Base-by-base conservation (phyloP, 2,329 filamentous ascomycete genomes). In the Epichloe uncinata region DNA sequence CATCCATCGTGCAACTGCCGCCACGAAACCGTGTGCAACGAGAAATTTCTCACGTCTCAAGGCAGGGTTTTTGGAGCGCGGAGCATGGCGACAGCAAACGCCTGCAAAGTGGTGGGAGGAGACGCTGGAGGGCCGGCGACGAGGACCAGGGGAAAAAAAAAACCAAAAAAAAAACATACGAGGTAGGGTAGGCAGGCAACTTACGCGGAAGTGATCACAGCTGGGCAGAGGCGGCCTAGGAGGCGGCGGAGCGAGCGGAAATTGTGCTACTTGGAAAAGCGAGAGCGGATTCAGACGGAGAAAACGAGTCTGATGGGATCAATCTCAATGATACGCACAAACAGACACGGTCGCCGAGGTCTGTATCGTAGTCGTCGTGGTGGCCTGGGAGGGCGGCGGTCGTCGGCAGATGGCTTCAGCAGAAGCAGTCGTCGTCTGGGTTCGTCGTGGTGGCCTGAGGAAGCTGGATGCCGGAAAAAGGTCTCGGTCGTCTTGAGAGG, bases 181-280 rank as follows among this genome's bases (percentile, higher is more conserved):
- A 53, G 20, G 49, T 46, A 42, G 51, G 34, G 41, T 47, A 50
- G 22, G 37, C 47, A 40, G 40, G n/a, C 37, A 20, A 50, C 52
- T 46, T 48, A 53, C 51, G 45, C 40, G n/a, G 49, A 69, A 68
- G 66, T 63, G 63, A 69, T 68, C 65, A 62, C 66, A 66, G 65
- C 65, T 49, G 33, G 30, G 38, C 49, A 50, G 47, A 46, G 46
- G 50, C 53, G 45, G 47, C 47, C 55, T 49, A 41, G 48, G 48
- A 41, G 52, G 51, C 57, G 54, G 57, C 55, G 52, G 45, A 43
- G 42, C 49, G 51, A 47, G 51, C 52, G 43, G 37, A 42, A 53
- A 47, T 45, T 47, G 42, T 48, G 48, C 47, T 48, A 43, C 50
- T 49, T 33, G 20, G 30, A 40, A 40, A 41, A 35, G 38, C 12